Evolutionary conservation across 352 stramenopile genomes (phyloP).

Genomic region (Globisporangium cystogenes): DNA sequence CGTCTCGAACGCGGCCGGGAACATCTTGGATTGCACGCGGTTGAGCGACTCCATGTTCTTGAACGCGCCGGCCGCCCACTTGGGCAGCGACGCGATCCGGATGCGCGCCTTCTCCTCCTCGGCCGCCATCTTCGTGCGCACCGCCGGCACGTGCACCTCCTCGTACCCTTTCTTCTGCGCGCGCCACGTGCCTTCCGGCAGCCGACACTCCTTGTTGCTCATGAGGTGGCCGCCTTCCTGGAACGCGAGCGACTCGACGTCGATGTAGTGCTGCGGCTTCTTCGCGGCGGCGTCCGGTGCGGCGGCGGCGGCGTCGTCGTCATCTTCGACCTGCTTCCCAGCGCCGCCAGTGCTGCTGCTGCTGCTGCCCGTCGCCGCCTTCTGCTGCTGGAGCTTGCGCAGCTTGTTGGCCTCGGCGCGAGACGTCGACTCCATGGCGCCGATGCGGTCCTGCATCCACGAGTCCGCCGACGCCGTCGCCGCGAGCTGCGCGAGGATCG

Average conservation of each 20-base stretch:
- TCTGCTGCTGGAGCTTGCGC: conserved; percentile 67
- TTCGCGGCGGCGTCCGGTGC: conserved; percentile 25
- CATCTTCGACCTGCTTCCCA: conserved; percentile 25
- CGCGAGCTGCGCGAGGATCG: conserved; percentile 89
- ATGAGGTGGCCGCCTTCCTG: conserved; percentile 95
- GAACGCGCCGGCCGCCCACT: conserved; percentile 96
- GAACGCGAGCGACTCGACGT: conserved; percentile 95
- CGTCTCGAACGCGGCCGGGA: conserved; percentile 84
- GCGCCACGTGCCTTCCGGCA: conserved; percentile 96
- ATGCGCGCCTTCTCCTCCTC: conserved; percentile 75
- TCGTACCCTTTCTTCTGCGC: conserved; percentile 98
- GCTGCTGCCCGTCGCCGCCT: conserved; percentile 12
- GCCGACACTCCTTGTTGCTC: conserved; percentile 96
- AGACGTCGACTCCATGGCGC: conserved; percentile 79
- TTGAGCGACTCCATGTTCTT: conserved; percentile 98
- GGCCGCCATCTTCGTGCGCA: conserved; percentile 73
- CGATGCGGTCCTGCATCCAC: conserved; percentile 93
- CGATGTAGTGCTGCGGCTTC: conserved; percentile 86
- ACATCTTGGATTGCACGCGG: conserved; percentile 98
- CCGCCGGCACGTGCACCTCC: conserved; percentile 99
- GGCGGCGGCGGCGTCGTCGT: conserved; percentile 33
- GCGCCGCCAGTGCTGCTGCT: too few species aligned
- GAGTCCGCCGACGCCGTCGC: conserved; percentile 89
- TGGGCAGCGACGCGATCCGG: conserved; percentile 91
- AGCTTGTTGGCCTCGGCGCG: conserved; percentile 78